A percentile compares a stretch with the other conserved stretches of the same genome.
phyloP scores from a whole-genome alignment of 129 eudicot species.

The Chrysanthemum seticuspe region DNA sequence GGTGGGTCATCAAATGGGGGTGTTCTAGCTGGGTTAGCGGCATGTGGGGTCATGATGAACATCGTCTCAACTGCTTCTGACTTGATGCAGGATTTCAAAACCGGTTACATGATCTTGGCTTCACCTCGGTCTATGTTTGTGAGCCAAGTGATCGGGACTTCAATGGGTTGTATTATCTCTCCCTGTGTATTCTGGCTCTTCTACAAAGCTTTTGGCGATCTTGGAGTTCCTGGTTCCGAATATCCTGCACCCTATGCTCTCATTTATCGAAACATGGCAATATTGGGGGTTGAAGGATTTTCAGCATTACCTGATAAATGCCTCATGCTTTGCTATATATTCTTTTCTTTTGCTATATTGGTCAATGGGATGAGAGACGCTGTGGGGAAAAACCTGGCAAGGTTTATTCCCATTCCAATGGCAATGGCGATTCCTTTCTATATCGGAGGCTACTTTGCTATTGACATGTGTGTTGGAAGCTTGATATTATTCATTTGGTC shows the following conservation, averaged over 20 bases:
- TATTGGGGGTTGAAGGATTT: slow-evolving; percentile 88
- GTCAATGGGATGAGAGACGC: slow-evolving; percentile 64
- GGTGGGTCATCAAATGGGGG: slow-evolving; percentile 69
- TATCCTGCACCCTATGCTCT: slow-evolving; percentile 81
- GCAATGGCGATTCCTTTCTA: slow-evolving; percentile 98
- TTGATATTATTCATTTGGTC: slow-evolving; percentile 73
- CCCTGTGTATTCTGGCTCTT: slow-evolving; percentile 96
- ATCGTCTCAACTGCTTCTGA: slow-evolving; percentile 91
- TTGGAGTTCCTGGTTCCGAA: slow-evolving; percentile 61
- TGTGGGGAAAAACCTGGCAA: slow-evolving; percentile 45
- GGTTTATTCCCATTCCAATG: slow-evolving; percentile 88
- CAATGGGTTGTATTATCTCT: slow-evolving; percentile 84
- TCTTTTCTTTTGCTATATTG: slow-evolving; percentile 57
- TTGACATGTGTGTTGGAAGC: slow-evolving; percentile 97
- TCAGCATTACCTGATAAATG: slow-evolving; percentile 77
- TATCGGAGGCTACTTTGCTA: slow-evolving; percentile 71
- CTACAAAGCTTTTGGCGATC: slow-evolving; percentile 63
- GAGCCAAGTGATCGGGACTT: slow-evolving; percentile 91
- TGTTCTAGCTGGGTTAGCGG: slow-evolving; percentile 82
- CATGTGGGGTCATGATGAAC: slow-evolving; percentile 99
- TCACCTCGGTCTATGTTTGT: slow-evolving; percentile 97
- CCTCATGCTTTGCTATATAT: slow-evolving; percentile 62
- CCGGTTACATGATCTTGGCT: slow-evolving; percentile 94
- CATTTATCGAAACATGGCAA: slow-evolving; percentile 77
- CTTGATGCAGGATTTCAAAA: slow-evolving; percentile 85